These are phyloP conservation scores for Cyclotella cryptica DNA, from an alignment of 108 stramenopile species.

Conservation along the genomic window DNA sequence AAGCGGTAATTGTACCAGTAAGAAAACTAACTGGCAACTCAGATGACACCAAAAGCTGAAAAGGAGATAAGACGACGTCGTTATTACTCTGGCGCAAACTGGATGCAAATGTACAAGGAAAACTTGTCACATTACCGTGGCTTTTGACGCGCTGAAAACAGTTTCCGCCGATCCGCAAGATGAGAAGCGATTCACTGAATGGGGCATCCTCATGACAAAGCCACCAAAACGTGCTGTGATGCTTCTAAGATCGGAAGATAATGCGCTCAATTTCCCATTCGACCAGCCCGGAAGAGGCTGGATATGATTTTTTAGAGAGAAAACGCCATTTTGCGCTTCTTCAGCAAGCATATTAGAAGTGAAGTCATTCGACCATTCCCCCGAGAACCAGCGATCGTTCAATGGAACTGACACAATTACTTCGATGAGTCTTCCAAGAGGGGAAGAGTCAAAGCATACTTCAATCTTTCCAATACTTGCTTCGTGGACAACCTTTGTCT, in stretches of 20 bases:
- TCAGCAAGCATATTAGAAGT: constrained; percentile 60
- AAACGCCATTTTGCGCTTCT: constrained; percentile 1
- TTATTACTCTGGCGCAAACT: too few relatives aligned
- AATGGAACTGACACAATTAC: constrained; percentile 40
- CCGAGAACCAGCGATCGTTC: constrained; percentile 71
- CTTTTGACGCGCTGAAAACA: constrained; percentile 52
- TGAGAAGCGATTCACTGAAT: constrained; percentile 54
- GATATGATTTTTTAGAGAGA: constrained; percentile 58
- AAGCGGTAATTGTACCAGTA: constrained; percentile 62
- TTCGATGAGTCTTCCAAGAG: constrained; percentile 43
- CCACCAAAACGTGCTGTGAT: constrained; percentile 62
- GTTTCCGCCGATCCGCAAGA: constrained; percentile 63
- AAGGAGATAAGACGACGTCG: too few relatives aligned
- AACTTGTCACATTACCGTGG: constrained; percentile 31
- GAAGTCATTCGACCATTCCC: constrained; percentile 69
- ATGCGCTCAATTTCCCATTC: constrained; percentile 51
- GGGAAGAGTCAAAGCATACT: constrained; percentile 58
- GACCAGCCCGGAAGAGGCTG: constrained; percentile 62
- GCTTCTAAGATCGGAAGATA: constrained; percentile 72
- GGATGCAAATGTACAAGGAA: too few relatives aligned
- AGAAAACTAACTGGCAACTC: constrained; percentile 73
- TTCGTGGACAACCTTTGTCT: constrained; percentile 63
- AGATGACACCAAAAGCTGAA: constrained; percentile 51
- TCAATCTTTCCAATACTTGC: constrained; percentile 69
- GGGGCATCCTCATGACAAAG: constrained; percentile 59